A percentile compares a stretch with the other conserved stretches of the same genome.
These are phyloP conservation scores for Pichia sp. DNA, from an alignment of 1,139 yeast species.

Conservation along the genomic window DNA sequence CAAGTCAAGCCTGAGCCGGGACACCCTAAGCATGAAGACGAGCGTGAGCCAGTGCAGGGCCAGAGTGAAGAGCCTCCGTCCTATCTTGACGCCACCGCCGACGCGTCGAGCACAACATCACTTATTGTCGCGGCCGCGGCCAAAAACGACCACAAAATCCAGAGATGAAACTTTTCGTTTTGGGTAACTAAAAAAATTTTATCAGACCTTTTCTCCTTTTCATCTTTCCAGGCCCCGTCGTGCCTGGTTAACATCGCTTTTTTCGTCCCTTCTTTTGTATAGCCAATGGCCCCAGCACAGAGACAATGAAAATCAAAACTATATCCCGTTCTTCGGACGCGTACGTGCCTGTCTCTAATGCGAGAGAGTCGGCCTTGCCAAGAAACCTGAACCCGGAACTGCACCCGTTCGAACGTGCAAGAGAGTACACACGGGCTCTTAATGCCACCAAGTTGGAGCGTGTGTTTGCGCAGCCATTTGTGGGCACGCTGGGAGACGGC, in stretches of 20 bases:
- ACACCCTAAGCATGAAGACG: too few species aligned
- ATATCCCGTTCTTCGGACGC: constrained; percentile 86
- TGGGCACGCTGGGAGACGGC: constrained; percentile 92
- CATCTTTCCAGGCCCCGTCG: background rate
- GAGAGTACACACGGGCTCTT: constrained; percentile 92
- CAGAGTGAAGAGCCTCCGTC: constrained; percentile 18
- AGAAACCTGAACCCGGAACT: constrained; percentile 90
- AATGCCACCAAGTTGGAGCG: constrained; percentile 94
- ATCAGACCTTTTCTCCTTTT: background rate
- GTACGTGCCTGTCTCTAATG: constrained; percentile 86
- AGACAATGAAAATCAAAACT: constrained; percentile 74
- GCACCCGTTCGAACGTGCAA: constrained; percentile 94
- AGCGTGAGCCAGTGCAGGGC: background rate
- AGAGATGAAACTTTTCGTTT: background rate
- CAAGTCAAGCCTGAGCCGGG: too few species aligned
- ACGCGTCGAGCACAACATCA: background rate
- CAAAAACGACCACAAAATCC: constrained; percentile 3
- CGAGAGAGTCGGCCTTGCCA: constrained; percentile 83
- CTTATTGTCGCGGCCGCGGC: background rate
- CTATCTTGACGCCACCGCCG: constrained; percentile 18
- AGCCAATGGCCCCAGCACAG: background rate
- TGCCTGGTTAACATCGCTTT: background rate
- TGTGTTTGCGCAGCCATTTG: constrained; percentile 96
- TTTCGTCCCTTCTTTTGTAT: background rate
- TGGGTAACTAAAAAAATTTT: background rate